A percentile compares a stretch with the other conserved stretches of the same genome.
phyloP scores from a whole-genome alignment of 371 early-diverging fungal species.

The Mucor plumbeus region DNA sequence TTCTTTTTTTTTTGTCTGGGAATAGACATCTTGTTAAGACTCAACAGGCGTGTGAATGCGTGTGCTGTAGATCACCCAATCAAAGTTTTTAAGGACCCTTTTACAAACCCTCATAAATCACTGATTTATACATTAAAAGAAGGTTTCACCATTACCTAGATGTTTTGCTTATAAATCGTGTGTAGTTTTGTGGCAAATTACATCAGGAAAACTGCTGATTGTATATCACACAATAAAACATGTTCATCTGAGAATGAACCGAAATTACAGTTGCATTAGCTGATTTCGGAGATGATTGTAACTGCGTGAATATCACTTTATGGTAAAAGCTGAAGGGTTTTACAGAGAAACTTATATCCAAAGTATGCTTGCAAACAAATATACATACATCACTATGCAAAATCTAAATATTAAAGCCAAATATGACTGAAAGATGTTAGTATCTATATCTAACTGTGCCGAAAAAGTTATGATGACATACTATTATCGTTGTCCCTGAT shows the following conservation, averaged over 20 bases:
- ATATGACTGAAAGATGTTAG: too few relatives aligned
- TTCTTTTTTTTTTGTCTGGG: background rate
- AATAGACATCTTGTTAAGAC: background rate
- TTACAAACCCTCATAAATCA: background rate
- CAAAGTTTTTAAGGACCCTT: background rate
- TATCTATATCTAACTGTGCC: too few relatives aligned
- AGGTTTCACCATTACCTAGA: background rate
- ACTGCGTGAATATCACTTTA: too few relatives aligned
- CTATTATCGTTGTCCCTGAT: too few relatives aligned
- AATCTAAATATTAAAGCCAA: too few relatives aligned
- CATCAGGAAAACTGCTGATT: background rate
- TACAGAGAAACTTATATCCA: too few relatives aligned
- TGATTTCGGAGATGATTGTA: background rate
- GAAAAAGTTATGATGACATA: too few relatives aligned
- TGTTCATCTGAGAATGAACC: background rate
- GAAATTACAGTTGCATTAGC: background rate
- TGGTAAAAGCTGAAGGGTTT: too few relatives aligned
- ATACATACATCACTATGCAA: too few relatives aligned
- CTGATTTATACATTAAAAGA: background rate
- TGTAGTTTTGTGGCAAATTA: too few relatives aligned
- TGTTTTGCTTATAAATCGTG: background rate
- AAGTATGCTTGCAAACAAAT: too few relatives aligned
- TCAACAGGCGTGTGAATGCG: background rate
- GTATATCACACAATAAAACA: background rate
- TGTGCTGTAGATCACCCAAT: conserved; percentile 1